Percentiles rank a stretch among this genome's conserved stretches.
Evolutionary conservation across 2,329 filamentous ascomycete genomes (phyloP).

Genomic region (Colletotrichum orchidophilum): DNA sequence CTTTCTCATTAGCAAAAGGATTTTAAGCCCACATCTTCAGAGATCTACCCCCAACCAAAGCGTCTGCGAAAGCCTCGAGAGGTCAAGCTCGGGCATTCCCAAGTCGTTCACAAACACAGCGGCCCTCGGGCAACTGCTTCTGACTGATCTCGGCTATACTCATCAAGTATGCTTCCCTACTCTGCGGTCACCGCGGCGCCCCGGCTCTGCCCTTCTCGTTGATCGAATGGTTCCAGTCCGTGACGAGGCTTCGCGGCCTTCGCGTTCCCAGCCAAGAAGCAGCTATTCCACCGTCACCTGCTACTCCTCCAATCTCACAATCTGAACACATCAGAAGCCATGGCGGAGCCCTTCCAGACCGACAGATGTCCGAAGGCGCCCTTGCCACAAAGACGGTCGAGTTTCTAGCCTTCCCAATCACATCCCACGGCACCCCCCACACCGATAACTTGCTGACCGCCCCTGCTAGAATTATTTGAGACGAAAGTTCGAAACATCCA

Average conservation of each 20-base stretch:
- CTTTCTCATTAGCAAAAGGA: not conserved
- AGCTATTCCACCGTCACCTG: not conserved
- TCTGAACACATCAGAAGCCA: too few species aligned
- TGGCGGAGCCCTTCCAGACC: not conserved
- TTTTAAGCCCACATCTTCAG: not conserved
- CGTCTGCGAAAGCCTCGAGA: not conserved
- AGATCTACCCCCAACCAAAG: too few species aligned
- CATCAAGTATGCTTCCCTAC: not conserved
- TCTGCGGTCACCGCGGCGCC: too few species aligned
- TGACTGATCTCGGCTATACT: not conserved
- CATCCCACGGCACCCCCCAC: not conserved
- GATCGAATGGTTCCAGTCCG: not conserved
- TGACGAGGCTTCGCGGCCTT: not conserved
- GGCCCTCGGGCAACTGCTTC: not conserved
- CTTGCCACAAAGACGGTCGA: not conserved
- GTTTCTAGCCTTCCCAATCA: not conserved
- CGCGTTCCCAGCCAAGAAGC: not conserved
- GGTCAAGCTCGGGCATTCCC: too few species aligned
- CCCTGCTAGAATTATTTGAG: not conserved
- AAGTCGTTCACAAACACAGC: not conserved
- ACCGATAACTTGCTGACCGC: not conserved
- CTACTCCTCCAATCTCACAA: too few species aligned
- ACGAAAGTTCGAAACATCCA: constrained; percentile 6
- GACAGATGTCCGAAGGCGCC: not conserved
- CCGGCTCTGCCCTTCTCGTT: not conserved